These are phyloP conservation scores for Debaryomyces sp. DNA, from an alignment of 1,139 yeast genomes.

Conservation along the genomic window DNA sequence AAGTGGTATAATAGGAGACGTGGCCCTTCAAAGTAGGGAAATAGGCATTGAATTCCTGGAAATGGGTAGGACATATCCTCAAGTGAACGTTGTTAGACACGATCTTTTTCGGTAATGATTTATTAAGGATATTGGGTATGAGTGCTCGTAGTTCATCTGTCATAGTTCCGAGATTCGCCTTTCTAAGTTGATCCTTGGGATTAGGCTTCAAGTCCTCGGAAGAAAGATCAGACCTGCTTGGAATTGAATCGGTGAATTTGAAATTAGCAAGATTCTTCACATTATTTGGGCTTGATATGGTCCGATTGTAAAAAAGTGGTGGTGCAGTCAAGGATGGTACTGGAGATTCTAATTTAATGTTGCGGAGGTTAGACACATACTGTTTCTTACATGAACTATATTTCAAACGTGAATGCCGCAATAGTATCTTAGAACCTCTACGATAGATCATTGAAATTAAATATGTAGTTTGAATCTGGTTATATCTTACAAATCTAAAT, in stretches of 20 bases:
- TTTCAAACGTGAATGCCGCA: neutral
- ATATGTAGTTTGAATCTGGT: neutral
- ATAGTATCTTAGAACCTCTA: neutral
- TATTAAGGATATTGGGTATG: slow-evolving; percentile 60
- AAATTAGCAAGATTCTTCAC: neutral
- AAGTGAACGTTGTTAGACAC: slow-evolving; percentile 58
- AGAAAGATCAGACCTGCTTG: neutral
- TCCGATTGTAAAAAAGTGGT: neutral
- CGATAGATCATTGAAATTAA: slow-evolving; percentile 3
- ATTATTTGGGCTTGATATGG: neutral
- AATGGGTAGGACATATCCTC: slow-evolving; percentile 63
- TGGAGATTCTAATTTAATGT: neutral
- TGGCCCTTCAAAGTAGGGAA: slow-evolving; percentile 66
- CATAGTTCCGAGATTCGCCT: slow-evolving; percentile 65
- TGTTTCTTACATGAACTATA: neutral
- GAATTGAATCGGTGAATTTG: neutral
- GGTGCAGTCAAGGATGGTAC: neutral
- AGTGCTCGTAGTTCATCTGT: slow-evolving; percentile 51
- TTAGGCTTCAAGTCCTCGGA: neutral
- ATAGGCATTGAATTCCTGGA: slow-evolving; percentile 48
- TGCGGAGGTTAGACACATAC: neutral
- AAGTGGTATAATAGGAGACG: slow-evolving; percentile 55
- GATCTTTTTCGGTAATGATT: slow-evolving; percentile 50
- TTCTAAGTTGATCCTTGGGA: slow-evolving; percentile 21
- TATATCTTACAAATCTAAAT: neutral